phyloP scores from a whole-genome alignment of 805 yeast species.

The Kuraishia capsulata region DNA sequence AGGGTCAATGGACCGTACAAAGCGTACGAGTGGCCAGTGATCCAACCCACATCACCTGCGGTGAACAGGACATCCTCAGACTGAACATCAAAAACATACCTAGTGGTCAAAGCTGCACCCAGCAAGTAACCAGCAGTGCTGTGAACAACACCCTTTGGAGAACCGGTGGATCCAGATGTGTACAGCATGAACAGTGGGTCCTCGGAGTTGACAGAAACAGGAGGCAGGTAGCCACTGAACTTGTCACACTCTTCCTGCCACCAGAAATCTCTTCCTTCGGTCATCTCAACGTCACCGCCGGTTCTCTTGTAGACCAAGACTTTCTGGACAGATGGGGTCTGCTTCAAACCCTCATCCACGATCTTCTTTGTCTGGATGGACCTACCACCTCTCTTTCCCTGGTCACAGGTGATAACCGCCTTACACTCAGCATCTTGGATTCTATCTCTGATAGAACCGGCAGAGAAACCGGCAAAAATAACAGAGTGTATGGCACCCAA shows the following conservation, averaged over 20 bases:
- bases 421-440: conserved; percentile 79
- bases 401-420: conserved; percentile 90
- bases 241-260: conserved; percentile 88
- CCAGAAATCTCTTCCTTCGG: conserved; percentile 79
- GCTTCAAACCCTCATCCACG: conserved; percentile 85
- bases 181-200: conserved; percentile 93
- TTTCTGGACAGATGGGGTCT: conserved; percentile 67
- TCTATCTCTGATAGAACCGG: conserved; percentile 88
- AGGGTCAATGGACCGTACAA: conserved; percentile 85
- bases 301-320: conserved; percentile 88
- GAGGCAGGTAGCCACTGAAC: conserved; percentile 80
- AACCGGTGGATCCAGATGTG: conserved; percentile 97
- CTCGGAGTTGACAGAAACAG: conserved; percentile 80
- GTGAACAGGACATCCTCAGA: conserved; percentile 84
- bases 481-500: conserved; percentile 96
- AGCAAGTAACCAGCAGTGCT: conserved; percentile 89
- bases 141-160: conserved; percentile 97
- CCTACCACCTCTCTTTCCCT: conserved; percentile 93
- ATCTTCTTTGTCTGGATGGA: conserved; percentile 85
- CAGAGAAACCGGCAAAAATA: conserved; percentile 92
- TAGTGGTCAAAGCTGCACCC: conserved; percentile 87
- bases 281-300: conserved; percentile 68
- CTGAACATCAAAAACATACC: conserved; percentile 89
- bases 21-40: conserved; percentile 95
- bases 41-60: conserved; percentile 99